Evolutionary conservation across 2,329 filamentous ascomycete species (phyloP), one percentile per base, ranked within the genome.

Genomic region (Dryadomyces sulphureus): DNA sequence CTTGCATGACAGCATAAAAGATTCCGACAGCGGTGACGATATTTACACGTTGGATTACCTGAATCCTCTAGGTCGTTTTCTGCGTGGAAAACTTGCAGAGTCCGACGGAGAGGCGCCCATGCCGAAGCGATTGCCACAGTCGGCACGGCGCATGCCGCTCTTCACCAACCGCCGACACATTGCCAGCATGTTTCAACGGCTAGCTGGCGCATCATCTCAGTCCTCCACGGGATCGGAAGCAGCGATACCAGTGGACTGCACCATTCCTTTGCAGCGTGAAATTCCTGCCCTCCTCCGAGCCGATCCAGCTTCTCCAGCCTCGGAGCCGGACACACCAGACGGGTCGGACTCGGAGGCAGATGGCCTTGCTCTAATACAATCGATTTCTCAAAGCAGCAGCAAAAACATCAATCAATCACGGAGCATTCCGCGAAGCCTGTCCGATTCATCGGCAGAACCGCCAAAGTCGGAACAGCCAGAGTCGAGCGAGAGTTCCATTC

Each of bases 141-240:
- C 89, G 20, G 89, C 83, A 1, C 87, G 79, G 57, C 70, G 93
- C 9, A 82, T 95, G 47, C 82, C 87, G 1, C 89, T 95, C 55
- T 96, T 96, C 54, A 78, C 89, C 57, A 80, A 81, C 49, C 77
- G 92, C 19, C 76, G 77, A 53, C 94, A 70, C 58, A 95, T 98
- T 57, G 85, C 82, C 54, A 88, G 94, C 57, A 96, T 98, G 92
- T 95, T 96, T 59, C 48, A 41, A 17, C 22, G 32, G 3, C 19
- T 20, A 12, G 38, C n/a, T n/a, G n/a, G n/a, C n/a, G n/a, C n/a
- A n/a, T n/a, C n/a, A n/a, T n/a, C n/a, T n/a, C n/a, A n/a, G n/a
- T n/a, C n/a, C n/a, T n/a, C n/a, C n/a, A n/a, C n/a, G n/a, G n/a
- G n/a, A 5, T 12, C 27, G 9, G n/a, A 14, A n/a, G 27, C 5